Evolutionary conservation across 176 grass and related monocot species (phyloP), one percentile per base, ranked within the genome.

Genomic region (Eremochloa ophiuroides): DNA sequence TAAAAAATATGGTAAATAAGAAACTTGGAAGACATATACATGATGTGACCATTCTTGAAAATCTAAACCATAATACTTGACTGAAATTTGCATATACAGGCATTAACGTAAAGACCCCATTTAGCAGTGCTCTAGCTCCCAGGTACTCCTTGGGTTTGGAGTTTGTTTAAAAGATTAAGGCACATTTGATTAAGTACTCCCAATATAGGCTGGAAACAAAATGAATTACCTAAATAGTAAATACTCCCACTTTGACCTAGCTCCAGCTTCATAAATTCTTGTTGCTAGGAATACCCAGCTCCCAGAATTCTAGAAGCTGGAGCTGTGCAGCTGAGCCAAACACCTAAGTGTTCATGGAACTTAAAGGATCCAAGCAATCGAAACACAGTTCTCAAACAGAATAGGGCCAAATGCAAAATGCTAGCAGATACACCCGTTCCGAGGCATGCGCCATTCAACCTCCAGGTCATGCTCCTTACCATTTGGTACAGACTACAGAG

Each of bases 1-100:
- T 58, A 58, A 56, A 50, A 56, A 56, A 23, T 61, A 29, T 62
- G 58, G 18, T 72, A 62, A 78, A 70, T 17, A 73, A 78, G 8
- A 35, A 87, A 62, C 30, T 42, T 66, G 46, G 27, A 79, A 66
- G 58, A 33, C 23, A 65, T 63, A 83, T 71, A 87, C 44, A 26
- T 20, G 59, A 58, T 31, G 1, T 41, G 60, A 15, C 38, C 5
- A 3, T 73, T 88, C 8, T 88, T 53, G 8, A 67, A 79, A 67
- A 40, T 78, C 66, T 22, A 46, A 83, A 59, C 8, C 10, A 28
- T 44, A 22, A 46, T 34, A 50, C n/a, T 58, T 25, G 53, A 11
- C 25, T 71, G 29, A 20, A 11, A 72, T 69, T 63, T 27, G 10
- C 85, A 71, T 64, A 37, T 33, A 28, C 15, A 10, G 14, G 42